Percentiles rank a stretch among this genome's conserved stretches.
Conservation (phyloP, 2,329 filamentous ascomycete species). For the Arthrobotrys sphaeroides region DNA sequence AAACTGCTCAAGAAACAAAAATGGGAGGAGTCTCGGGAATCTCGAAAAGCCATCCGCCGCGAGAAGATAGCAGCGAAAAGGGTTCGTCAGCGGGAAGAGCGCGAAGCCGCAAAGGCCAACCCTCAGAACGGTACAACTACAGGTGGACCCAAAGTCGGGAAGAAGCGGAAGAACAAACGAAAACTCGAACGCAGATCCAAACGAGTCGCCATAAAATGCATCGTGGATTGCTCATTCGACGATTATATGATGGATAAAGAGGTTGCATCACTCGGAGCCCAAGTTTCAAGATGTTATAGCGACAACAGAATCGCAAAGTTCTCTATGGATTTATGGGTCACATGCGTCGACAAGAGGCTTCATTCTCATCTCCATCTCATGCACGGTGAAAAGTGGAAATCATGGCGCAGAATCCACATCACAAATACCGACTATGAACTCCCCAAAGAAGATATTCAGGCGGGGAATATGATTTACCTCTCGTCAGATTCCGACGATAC, state of each 20-base stretch:
- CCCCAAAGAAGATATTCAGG: constrained; percentile 71
- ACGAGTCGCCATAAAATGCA: constrained; percentile 78
- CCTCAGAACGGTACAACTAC: constrained; percentile 62
- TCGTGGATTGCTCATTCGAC: constrained; percentile 94
- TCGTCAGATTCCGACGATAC: constrained; percentile 90
- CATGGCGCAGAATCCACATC: constrained; percentile 82
- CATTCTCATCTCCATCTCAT: constrained; percentile 81
- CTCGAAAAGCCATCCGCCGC: constrained; percentile 63
- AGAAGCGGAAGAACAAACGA: constrained; percentile 60
- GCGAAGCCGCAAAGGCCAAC: constrained; percentile 66
- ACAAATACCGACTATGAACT: constrained; percentile 77
- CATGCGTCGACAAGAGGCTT: constrained; percentile 79
- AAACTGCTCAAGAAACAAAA: constrained; percentile 75
- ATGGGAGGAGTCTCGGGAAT: constrained; percentile 77
- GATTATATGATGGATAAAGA: constrained; percentile 85
- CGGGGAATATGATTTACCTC: constrained; percentile 86
- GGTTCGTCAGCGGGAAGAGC: constrained; percentile 64
- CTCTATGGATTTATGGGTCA: constrained; percentile 77
- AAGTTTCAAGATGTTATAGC: constrained; percentile 88
- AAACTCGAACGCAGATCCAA: constrained; percentile 59
- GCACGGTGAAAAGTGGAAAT: constrained; percentile 74
- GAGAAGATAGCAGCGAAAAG: constrained; percentile 68
- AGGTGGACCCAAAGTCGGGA: constrained; percentile 60
- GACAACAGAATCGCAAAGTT: constrained; percentile 78
- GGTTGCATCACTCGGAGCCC: constrained; percentile 79